Percentiles rank a stretch among this genome's conserved stretches.
Evolutionary conservation across 2,329 filamentous ascomycete genomes (phyloP).

Genomic region (Aphanocladium album): DNA sequence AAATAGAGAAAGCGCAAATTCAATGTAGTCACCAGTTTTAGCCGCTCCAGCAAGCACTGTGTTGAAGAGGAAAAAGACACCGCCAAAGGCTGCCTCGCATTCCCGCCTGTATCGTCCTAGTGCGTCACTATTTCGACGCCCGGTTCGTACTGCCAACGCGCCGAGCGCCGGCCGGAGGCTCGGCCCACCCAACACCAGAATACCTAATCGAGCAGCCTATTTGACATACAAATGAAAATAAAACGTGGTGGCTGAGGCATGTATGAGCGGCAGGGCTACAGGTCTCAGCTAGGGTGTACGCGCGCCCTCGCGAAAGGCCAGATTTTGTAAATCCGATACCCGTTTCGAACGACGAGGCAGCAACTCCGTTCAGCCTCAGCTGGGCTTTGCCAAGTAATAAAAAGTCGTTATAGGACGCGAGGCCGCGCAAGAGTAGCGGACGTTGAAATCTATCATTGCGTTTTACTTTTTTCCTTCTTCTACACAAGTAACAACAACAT

Average conservation of each 20-base stretch:
- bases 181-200: not conserved
- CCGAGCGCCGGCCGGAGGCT: not conserved
- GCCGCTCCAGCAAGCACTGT: not conserved
- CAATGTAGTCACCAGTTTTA: too few relatives aligned
- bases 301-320: not conserved
- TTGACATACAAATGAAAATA: not conserved
- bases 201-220: conserved; percentile 7
- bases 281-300: too few relatives aligned
- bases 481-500: not conserved
- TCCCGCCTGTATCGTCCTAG: not conserved
- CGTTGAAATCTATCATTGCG: not conserved
- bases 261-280: too few relatives aligned
- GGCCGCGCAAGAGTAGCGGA: not conserved
- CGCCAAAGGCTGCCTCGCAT: not conserved
- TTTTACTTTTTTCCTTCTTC: too few relatives aligned
- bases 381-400: not conserved
- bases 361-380: conserved; percentile 6
- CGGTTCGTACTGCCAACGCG: not conserved
- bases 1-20: too few relatives aligned
- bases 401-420: not conserved
- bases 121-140: not conserved
- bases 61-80: not conserved
- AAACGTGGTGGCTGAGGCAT: not conserved
- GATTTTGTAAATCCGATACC: not conserved
- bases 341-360: not conserved